These are phyloP conservation scores for Bipolaris victoriae DNA, from an alignment of 2,329 filamentous ascomycete species.

Conservation along the genomic window DNA sequence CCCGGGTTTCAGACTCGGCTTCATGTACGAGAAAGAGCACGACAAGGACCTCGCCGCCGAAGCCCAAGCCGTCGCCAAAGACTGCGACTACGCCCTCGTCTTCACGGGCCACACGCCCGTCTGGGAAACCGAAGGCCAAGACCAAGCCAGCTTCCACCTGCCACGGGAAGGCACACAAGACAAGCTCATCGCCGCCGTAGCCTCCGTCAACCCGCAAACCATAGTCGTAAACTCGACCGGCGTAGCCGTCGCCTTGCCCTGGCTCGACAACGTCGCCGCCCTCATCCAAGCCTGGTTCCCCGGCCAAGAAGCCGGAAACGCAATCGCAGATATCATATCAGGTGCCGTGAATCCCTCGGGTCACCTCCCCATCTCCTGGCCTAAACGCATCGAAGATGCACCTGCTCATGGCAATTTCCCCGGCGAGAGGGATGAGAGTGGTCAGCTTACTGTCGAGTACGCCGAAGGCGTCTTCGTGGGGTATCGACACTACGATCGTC, in stretches of 20 bases:
- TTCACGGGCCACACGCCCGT: slow-evolving; percentile 46
- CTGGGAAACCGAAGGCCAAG: slow-evolving; percentile 64
- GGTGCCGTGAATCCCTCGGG: slow-evolving; percentile 50
- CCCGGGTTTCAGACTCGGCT: slow-evolving; percentile 43
- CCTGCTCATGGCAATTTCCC: slow-evolving; percentile 50
- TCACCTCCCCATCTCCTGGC: slow-evolving; percentile 49
- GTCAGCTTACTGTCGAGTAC: slow-evolving; percentile 67
- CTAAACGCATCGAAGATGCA: slow-evolving; percentile 43
- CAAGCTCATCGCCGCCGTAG: slow-evolving; percentile 68
- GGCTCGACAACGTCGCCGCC: slow-evolving; percentile 58
- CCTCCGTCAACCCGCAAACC: slow-evolving; percentile 70
- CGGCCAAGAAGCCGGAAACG: slow-evolving; percentile 52
- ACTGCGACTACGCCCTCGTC: slow-evolving; percentile 39
- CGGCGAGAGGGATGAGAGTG: slow-evolving; percentile 50
- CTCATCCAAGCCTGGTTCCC: slow-evolving; percentile 53
- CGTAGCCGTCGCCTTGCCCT: slow-evolving; percentile 74
- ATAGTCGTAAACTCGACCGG: slow-evolving; percentile 79
- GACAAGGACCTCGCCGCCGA: slow-evolving; percentile 35
- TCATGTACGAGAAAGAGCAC: slow-evolving; percentile 42
- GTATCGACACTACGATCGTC: slow-evolving; percentile 65
- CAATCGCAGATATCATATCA: slow-evolving; percentile 51
- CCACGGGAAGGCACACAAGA: slow-evolving; percentile 63
- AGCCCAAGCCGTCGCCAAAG: slow-evolving; percentile 34
- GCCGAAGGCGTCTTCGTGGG: slow-evolving; percentile 61
- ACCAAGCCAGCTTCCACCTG: slow-evolving; percentile 62